Percentiles rank a stretch among this genome's conserved stretches.
phyloP scores from a whole-genome alignment of 371 early-diverging fungal genomes.

The Catenaria anguillulae region DNA sequence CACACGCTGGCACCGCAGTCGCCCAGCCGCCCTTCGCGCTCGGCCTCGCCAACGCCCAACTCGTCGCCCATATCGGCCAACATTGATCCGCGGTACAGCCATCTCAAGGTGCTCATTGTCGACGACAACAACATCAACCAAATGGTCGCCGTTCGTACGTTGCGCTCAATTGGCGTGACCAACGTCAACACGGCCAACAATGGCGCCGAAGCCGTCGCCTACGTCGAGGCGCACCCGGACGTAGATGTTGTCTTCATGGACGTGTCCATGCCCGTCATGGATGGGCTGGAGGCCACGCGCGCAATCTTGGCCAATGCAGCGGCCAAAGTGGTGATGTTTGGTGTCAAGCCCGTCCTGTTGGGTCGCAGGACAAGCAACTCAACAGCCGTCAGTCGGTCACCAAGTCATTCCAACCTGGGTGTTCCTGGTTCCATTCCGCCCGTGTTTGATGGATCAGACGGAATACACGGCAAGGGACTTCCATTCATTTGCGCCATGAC shows the following conservation, averaged over 20 bases:
- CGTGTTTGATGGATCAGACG: too few species aligned
- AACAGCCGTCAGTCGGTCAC: background rate
- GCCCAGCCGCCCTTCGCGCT: background rate
- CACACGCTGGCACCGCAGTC: too few species aligned
- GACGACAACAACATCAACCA: slow-evolving; percentile 7
- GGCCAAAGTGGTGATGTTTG: background rate
- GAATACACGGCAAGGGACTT: background rate
- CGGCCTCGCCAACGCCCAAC: background rate
- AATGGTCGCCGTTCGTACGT: background rate
- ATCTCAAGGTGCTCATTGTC: background rate
- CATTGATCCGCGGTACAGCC: too few species aligned
- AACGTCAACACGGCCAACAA: slow-evolving; percentile 1
- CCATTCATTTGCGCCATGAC: slow-evolving; percentile 7
- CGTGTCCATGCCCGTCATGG: slow-evolving; percentile 2
- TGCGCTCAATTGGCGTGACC: background rate
- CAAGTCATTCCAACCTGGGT: too few species aligned
- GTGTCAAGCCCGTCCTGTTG: background rate
- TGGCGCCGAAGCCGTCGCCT: slow-evolving; percentile 2
- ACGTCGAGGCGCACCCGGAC: background rate
- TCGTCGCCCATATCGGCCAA: background rate
- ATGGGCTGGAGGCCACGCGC: background rate
- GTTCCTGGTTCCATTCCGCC: too few species aligned
- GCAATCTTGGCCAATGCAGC: background rate
- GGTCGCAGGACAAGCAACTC: background rate
- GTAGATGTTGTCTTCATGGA: background rate